Base-by-base conservation (phyloP, 2,329 filamentous ascomycete species). In the Aspergillus piperis region DNA sequence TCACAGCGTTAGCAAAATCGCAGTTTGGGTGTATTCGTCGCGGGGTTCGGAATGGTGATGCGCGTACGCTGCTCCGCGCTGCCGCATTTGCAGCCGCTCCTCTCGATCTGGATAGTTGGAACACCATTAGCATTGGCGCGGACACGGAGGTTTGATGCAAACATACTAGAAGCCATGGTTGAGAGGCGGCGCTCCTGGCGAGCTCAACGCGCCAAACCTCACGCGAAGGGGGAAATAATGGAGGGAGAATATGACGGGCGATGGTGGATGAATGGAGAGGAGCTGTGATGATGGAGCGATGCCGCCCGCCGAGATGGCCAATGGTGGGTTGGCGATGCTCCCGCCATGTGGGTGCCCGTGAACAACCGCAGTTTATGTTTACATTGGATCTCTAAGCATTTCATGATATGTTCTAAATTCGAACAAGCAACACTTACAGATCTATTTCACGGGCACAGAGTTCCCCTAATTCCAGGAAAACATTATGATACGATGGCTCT, bases 41-140 rank as follows among this genome's bases (percentile, higher is more conserved):
- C 67, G 66, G 66, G 69, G 67, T 68, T 66, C 39, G 17, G 52
- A 47, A 60, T 49, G 59, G 57, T 62, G 62, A 51, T 52, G 66
- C 69, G 73, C 81, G 70, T 81, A 84, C 82, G 79, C 83, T 70
- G 83, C 82, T 71, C 83, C 83, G 69, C 83, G 83, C 73, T 83
- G 80, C 73, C 83, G 83, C 81, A 84, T 83, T 70, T 81, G 80
- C 69, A 79, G 79, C 69, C 82, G 81, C 75, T 84, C 82, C 69
- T 82, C 78, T 72, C 82, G 81, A 71, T 79, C 81, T 82, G 64
- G 59, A 52, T 62, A 50, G 54, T 6, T 47, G 15, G 61, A 63
- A 23, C 5, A 44, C 19, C 48, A 47, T 64, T 50, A 41, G 50
- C 50, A 56, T 47, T 19, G 10, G 21, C 38, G 53, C 32, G 54